Base-by-base conservation (phyloP, 768 basidiomycete genomes). In the Calocera viscosa region DNA sequence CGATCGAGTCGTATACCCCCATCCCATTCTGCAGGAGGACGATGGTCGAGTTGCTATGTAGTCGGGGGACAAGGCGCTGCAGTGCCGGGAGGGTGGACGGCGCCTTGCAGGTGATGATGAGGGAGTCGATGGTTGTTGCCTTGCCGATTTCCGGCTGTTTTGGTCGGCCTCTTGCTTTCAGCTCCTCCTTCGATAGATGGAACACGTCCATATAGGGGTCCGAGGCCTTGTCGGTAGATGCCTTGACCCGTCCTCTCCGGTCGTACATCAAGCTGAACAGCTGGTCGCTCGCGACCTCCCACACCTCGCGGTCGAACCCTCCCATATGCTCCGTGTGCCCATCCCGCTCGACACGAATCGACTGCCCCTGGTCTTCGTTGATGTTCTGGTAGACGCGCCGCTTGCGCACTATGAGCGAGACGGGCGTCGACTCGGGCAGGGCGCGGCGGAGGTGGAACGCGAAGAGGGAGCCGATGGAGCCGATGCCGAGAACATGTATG, bases 11-110 rank as follows among this genome's bases (percentile, higher is more conserved):
- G 75, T 92, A 90, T 10, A 94, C 78, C 12, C 93, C 95, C 86
- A 96, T 90, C 28, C 95, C 95, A 74, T 95, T 95, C 73, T 95
- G 91, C 65, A 97, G 76, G n/a, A 99, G 82, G 1, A 95, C 90
- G 70, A 98, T 86, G 38, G 94, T 95, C 49, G 87, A 89, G 64
- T 82, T 75, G 0, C 81, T 73, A 2, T 81, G 79, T 22, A 97
- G 76, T 19, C 92, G 83, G 14, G 83, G 84, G 19, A 82, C 76
- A 66, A 97, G 82, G 0, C 75, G 72, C 19, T 76, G 74, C 38
- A 99, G 70, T 2, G 88, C 84, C 1, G 75, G 72, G 2, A 86
- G 64, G 2, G 88, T 89, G 10, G 82, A 78, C 17, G 85, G 81
- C 0, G 91, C 88, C 75, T 94, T 95, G 65, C 89, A 84, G 43